phyloP scores from a whole-genome alignment of 805 yeast genomes.

The Lachancea sp. region DNA sequence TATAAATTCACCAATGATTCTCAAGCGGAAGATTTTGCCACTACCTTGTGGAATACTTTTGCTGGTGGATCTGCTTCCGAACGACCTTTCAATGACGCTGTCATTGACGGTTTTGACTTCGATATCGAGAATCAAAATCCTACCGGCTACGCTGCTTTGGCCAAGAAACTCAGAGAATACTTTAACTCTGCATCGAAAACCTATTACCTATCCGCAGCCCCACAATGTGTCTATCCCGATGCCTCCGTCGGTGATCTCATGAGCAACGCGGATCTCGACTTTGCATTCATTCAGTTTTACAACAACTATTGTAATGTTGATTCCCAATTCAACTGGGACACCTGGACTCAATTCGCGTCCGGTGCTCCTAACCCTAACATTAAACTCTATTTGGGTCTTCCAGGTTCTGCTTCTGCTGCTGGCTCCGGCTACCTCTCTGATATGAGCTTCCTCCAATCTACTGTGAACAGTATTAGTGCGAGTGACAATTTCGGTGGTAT shows the following conservation, averaged over 20 bases:
- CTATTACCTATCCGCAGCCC: constrained; percentile 82
- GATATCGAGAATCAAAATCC: constrained; percentile 68
- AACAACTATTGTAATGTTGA: constrained; percentile 69
- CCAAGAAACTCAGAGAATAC: constrained; percentile 44
- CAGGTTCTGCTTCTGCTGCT: constrained; percentile 57
- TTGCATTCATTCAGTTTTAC: constrained; percentile 82
- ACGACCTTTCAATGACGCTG: constrained; percentile 64
- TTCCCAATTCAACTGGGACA: constrained; percentile 55
- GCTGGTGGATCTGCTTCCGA: constrained; percentile 55
- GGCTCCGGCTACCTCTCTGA: constrained; percentile 55
- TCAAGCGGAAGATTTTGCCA: constrained; percentile 63
- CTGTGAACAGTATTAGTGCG: constrained; percentile 67
- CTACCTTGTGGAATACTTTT: constrained; percentile 54
- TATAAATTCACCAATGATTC: constrained; percentile 83
- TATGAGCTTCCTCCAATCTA: constrained; percentile 33
- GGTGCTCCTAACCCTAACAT: constrained; percentile 62
- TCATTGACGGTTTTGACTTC: constrained; percentile 88
- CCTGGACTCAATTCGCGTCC: constrained; percentile 64
- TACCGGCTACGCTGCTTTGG: constrained; percentile 63
- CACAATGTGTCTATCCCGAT: constrained; percentile 89
- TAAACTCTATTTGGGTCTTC: constrained; percentile 68
- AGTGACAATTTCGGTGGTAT: constrained; percentile 77
- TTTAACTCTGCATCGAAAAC: constrained; percentile 49
- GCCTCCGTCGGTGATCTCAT: constrained; percentile 54
- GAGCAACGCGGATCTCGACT: constrained; percentile 60